Evolutionary conservation across 2,329 filamentous ascomycete genomes (phyloP), one percentile per base, ranked within the genome.

Genomic region (Ophiostoma sp.): DNA sequence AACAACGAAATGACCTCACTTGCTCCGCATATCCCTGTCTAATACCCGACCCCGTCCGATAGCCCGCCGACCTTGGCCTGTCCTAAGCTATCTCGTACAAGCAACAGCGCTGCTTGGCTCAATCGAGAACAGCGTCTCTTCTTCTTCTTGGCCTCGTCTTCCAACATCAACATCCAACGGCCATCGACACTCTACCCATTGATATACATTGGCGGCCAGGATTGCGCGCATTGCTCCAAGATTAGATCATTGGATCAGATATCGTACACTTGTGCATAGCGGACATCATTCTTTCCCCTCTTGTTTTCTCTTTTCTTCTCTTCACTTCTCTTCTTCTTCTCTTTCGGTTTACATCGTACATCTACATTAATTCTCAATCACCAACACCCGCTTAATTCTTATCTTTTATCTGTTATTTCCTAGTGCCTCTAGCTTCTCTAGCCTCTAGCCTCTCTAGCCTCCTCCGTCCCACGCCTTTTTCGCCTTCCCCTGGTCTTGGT

Each of bases 401-500:
- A 62, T 62, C 57, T 62, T 57, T 33, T 62, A 62, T 62, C 57
- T 62, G 27, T 15, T 33, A 62, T 33, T 62, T 17, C 57, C 20
- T 17, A 27, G 13, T 33, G 11, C 57, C 57, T 48, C 44, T 57
- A 60, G 23, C 23, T 27, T 60, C 54, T 57, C 52, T 27, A 62
- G 8, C 23, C 54, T 36, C 20, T 64, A 36, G 31, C 31, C 33
- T 36, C 27, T 62, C 15, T 44, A 44, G 4, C 15, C 41, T 44
- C 41, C 44, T 48, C 44, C 20, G 20, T 48, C 41, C 27, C 41
- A n/a, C 60, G 60, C 31, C 60, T 64, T 64, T 64, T 64, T 64
- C 60, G 60, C 60, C 60, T 64, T 64, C 60, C 60, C 60, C 60
- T 64, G 60, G 60, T 35, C 57, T 35, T 33, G 60, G 31, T 62